Evolutionary conservation across 2,329 filamentous ascomycete species (phyloP).

Genomic region (Davidsoniella neocaledoniae): DNA sequence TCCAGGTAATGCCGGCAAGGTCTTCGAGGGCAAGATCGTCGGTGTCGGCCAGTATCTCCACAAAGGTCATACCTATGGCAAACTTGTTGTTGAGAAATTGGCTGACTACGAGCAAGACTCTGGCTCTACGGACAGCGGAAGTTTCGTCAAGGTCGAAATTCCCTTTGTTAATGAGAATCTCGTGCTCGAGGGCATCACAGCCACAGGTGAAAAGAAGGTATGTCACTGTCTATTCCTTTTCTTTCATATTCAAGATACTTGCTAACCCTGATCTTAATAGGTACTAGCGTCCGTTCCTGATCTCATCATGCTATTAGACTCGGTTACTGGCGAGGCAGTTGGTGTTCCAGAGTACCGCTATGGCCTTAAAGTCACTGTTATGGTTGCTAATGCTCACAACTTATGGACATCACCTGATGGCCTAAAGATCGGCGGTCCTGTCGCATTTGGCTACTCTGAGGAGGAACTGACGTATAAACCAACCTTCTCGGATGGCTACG

Average conservation of each 20-base stretch:
- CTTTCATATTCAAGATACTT: not conserved
- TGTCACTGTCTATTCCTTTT: not conserved
- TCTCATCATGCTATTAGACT: slow-evolving; percentile 24
- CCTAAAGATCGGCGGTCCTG: slow-evolving; percentile 4
- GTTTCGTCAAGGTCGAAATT: slow-evolving; percentile 23
- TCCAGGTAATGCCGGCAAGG: slow-evolving; percentile 14
- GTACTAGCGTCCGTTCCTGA: slow-evolving; percentile 25
- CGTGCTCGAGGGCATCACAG: slow-evolving; percentile 20
- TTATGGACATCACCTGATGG: slow-evolving; percentile 6
- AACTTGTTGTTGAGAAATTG: slow-evolving; percentile 24
- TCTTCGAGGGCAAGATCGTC: slow-evolving; percentile 18
- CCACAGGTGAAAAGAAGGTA: slow-evolving; percentile 15
- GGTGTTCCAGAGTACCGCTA: slow-evolving; percentile 22
- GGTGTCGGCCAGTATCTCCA: slow-evolving; percentile 9
- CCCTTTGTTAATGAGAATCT: slow-evolving; percentile 43
- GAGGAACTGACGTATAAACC: slow-evolving; percentile 5
- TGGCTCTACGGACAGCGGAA: slow-evolving; percentile 14
- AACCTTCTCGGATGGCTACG: slow-evolving; percentile 8
- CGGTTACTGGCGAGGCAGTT: slow-evolving; percentile 21
- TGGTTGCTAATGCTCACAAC: slow-evolving; percentile 10
- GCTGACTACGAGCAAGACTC: slow-evolving; percentile 22
- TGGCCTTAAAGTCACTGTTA: slow-evolving; percentile 8
- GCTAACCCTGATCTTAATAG: slow-evolving; percentile 6
- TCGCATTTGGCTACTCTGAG: slow-evolving; percentile 7
- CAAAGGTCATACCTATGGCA: slow-evolving; percentile 18